A percentile compares a stretch with the other conserved stretches of the same genome.
These are phyloP conservation scores for Globisporangium orthogonon DNA, from an alignment of 352 stramenopile genomes.

Conservation along the genomic window DNA sequence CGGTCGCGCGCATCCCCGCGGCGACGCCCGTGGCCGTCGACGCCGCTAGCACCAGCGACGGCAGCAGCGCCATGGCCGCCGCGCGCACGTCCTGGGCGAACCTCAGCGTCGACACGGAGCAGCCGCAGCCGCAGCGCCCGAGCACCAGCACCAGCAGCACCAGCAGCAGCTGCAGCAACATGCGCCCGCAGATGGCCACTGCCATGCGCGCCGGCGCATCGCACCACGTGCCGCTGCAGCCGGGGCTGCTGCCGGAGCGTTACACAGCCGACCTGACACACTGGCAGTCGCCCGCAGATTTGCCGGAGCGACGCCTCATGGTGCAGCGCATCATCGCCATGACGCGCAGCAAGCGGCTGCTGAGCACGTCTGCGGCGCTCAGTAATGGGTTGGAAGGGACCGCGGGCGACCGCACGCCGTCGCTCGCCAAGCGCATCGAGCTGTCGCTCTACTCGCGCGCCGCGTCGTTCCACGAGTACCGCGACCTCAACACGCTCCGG, in stretches of 20 bases:
- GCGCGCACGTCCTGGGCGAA: slow-evolving; percentile 60
- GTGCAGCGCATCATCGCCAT: slow-evolving; percentile 86
- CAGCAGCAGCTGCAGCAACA: slow-evolving; percentile 5
- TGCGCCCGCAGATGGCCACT: slow-evolving; percentile 9
- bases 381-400: slow-evolving; percentile 7
- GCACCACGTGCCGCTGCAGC: slow-evolving; percentile 33
- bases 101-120: slow-evolving; percentile 59
- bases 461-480: slow-evolving; percentile 81
- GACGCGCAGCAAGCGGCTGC: slow-evolving; percentile 59
- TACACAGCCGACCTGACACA: slow-evolving; percentile 76
- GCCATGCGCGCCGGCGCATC: slow-evolving; percentile 49
- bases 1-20: slow-evolving; percentile 15
- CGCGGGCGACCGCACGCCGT: slow-evolving; percentile 56
- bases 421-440: slow-evolving; percentile 81
- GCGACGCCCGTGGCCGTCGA: slow-evolving; percentile 7
- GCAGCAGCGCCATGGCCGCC: not conserved
- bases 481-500: slow-evolving; percentile 78
- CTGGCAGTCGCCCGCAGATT: slow-evolving; percentile 79
- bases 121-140: not conserved
- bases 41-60: not conserved
- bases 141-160: slow-evolving; percentile 19
- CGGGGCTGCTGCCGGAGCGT: slow-evolving; percentile 57
- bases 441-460: slow-evolving; percentile 79
- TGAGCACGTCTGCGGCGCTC: not conserved
- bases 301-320: slow-evolving; percentile 76